Base-by-base conservation (phyloP, 257 asterid species). In the Nicotiana sylvestris region DNA sequence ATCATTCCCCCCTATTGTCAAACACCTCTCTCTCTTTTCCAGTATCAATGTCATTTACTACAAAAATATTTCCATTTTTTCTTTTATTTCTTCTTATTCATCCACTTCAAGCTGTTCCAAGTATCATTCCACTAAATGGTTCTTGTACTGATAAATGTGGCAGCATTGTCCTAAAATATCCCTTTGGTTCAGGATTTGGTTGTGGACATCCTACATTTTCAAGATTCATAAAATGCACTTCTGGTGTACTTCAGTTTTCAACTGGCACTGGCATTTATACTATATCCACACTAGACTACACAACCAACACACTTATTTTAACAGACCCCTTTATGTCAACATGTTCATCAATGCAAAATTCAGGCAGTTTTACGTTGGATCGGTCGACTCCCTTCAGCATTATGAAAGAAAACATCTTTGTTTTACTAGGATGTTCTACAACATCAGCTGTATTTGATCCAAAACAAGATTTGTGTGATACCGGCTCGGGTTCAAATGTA, bases 281-380 rank as follows among this genome's bases (percentile, higher is more conserved):
- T 1, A 56, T 90, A 0, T 87, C 94, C 32, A 86, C 95, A 9
- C 81, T 92, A 64, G 94, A 91, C 78, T 92, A 92, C 86, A 55
- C 92, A 4, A 84, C 88, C 82, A 81, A 68, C 86, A 85, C 85
- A 17, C 72, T 90, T 37, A 68, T 87, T 72, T 74, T 89, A 25
- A 29, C 88, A 15, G 95, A 92, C 80, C 95, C 97, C 21, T 83
- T 88, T 85, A 92, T 92, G 95, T 92, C 95, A 70, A 92, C 97
- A 17, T 92, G 97, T 81, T 87, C 94, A 5, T 86, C 92, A 64
- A 92, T 92, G 97, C 97, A 91, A 84, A 88, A 90, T 84, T 90
- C 95, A 4, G 94, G 97, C 4, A 84, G 93, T 85, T 91, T 92
- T 80, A 55, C 82, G 2, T 49, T 89, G 46, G 91, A 90, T 49